Base-by-base conservation (phyloP, 495 filamentous ascomycete genomes). In the Pyrenula massariospora region DNA sequence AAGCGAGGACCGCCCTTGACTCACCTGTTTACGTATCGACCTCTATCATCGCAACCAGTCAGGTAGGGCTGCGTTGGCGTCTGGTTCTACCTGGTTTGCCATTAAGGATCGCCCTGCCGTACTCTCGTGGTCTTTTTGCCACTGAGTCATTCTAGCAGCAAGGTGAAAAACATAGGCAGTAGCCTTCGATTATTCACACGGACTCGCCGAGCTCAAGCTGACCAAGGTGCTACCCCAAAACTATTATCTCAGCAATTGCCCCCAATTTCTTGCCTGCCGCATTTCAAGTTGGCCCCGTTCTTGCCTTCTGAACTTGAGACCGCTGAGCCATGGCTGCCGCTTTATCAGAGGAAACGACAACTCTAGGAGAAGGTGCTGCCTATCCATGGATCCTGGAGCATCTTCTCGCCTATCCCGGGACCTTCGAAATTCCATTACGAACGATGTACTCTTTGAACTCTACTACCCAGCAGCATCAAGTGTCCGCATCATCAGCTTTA, bases 401-500 rank as follows among this genome's bases (percentile, higher is more conserved):
- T 63, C 73, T 84, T 56, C 68, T 85, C 49, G 77, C 84, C 31
- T 83, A 87, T 64, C 82, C 84, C 10, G 76, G 73, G 57, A 76
- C 74, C 25, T 87, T 87, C 63, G 85, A 88, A 61, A 83, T 89
- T 48, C 86, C 86, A 15, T 73, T 89, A 21, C 80, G 85, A 54
- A 86, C 81, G 56, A 87, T 88, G 76, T 89, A 89, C 66, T 77
- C 76, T 12, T 73, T 89, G 66, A 89, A 89, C 62, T 84, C 77
- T 55, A 31, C 51, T 58, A 67, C 72, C 56, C 63, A 77, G 67
- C 73, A 59, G 50, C 56, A 63, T 58, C 67, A 61, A 56, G 59
- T 61, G 36, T 57, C 54, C 59, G 68, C 59, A 59, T 72, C 68
- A 48, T 69, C 71, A 48, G 57, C 63, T 57, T 63, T 75, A 61